phyloP scores from a whole-genome alignment of 2,329 filamentous ascomycete species.

The Aspergillus melleus region DNA sequence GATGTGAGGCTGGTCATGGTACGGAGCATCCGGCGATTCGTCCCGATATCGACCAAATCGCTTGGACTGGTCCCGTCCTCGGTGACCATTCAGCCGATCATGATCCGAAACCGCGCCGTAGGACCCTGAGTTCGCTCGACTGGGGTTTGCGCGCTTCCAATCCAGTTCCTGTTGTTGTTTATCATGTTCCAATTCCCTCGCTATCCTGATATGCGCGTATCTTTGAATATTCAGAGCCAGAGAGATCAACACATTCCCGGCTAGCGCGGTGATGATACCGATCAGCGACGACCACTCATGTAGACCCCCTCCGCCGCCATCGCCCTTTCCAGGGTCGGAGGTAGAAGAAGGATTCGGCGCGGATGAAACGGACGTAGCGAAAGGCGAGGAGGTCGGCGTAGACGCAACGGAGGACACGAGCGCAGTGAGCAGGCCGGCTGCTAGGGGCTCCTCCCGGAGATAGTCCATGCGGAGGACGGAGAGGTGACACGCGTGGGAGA shows the following conservation, averaged over 20 bases:
- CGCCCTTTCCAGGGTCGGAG: conserved; percentile 16
- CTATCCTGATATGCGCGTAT: conserved; percentile 86
- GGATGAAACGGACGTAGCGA: conserved; percentile 17
- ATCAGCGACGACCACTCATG: conserved; percentile 83
- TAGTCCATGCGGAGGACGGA: conserved; percentile 24
- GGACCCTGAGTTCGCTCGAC: conserved; percentile 18
- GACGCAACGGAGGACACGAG: conserved; percentile 25
- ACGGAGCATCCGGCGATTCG: conserved; percentile 21
- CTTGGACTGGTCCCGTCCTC: conserved; percentile 6
- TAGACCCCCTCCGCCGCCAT: conserved; percentile 23
- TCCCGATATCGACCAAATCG: conserved; percentile 19
- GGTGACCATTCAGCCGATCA: conserved; percentile 12
- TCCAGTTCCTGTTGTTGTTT: conserved; percentile 57
- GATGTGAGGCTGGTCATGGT: conserved; percentile 33
- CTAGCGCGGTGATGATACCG: conserved; percentile 88
- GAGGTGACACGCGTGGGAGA: neutral
- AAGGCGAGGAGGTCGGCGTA: conserved; percentile 19
- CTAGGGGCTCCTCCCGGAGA: conserved; percentile 27
- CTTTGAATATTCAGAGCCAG: conserved; percentile 95
- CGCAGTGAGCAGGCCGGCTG: conserved; percentile 30
- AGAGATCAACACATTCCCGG: conserved; percentile 90
- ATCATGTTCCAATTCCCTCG: conserved; percentile 65
- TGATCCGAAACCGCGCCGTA: conserved; percentile 47
- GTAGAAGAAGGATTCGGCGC: conserved; percentile 16
- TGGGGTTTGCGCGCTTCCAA: conserved; percentile 46